Conservation (phyloP, 2,329 filamentous ascomycete genomes). For the Chrysoporthe puriensis region DNA sequence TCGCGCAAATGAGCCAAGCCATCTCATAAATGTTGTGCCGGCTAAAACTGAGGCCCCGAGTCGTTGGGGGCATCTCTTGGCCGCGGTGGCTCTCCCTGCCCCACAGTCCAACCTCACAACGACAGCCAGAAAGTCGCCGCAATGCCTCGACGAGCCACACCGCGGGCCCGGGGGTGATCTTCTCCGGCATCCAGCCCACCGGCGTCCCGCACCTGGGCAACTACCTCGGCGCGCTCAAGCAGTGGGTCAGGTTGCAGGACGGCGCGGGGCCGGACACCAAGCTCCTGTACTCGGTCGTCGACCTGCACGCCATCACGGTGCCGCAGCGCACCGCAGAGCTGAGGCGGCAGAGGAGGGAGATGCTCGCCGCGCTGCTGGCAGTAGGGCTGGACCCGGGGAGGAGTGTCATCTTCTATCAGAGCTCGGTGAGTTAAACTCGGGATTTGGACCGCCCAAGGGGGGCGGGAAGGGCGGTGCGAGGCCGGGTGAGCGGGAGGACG, state of each 20-base stretch:
- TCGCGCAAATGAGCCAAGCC: background rate
- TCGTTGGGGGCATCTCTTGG: background rate
- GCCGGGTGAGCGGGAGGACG: background rate
- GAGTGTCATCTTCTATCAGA: slow-evolving; percentile 82
- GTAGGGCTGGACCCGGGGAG: slow-evolving; percentile 80
- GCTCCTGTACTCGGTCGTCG: slow-evolving; percentile 85
- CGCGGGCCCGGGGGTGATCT: slow-evolving; percentile 57
- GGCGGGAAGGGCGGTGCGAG: background rate
- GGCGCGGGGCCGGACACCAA: slow-evolving; percentile 58
- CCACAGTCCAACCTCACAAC: background rate
- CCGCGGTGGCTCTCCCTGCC: background rate
- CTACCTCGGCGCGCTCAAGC: slow-evolving; percentile 84
- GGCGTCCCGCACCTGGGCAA: slow-evolving; percentile 94
- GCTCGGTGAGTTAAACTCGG: slow-evolving; percentile 56
- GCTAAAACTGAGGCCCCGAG: background rate
- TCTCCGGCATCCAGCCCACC: slow-evolving; percentile 97
- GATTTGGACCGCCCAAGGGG: no score
- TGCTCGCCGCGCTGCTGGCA: slow-evolving; percentile 79
- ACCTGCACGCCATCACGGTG: slow-evolving; percentile 89
- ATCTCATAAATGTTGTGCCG: slow-evolving; percentile 18
- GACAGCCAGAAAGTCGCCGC: slow-evolving; percentile 3
- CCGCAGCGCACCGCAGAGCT: slow-evolving; percentile 68
- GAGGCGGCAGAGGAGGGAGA: slow-evolving; percentile 69
- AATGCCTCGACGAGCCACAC: slow-evolving; percentile 15
- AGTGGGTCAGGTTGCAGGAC: slow-evolving; percentile 84